phyloP scores from a whole-genome alignment of 208 protist genomes.

The Angomonas ambiguus region DNA sequence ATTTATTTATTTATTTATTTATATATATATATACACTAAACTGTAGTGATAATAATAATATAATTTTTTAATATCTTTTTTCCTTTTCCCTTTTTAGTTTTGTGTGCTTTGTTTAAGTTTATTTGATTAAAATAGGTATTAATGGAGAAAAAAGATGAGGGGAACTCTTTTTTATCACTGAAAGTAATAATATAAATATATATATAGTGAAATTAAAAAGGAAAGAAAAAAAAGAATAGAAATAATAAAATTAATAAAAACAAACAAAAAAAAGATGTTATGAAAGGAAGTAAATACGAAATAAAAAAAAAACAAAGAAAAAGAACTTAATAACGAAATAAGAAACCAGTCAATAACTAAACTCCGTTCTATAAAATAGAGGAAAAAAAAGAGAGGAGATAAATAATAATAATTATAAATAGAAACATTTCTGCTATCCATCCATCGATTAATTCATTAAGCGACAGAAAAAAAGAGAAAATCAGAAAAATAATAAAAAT shows the following conservation, averaged over 20 bases:
- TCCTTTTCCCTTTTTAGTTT: too few relatives aligned
- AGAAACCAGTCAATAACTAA: too few relatives aligned
- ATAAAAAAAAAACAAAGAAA: conserved; percentile 13
- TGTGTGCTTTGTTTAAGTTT: neutral
- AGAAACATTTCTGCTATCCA: too few relatives aligned
- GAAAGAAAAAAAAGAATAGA: conserved; percentile 10
- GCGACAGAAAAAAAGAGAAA: conserved; percentile 17
- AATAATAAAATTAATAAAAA: neutral
- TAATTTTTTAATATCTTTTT: neutral
- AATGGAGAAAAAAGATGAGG: conserved; percentile 6
- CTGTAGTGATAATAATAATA: neutral
- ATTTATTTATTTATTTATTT: neutral
- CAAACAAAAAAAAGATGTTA: neutral
- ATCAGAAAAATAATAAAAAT: neutral
- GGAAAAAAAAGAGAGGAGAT: conserved; percentile 12
- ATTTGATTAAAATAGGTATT: neutral
- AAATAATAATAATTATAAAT: too few relatives aligned
- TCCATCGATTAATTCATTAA: too few relatives aligned
- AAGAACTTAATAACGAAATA: conserved; percentile 9
- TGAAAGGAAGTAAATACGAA: conserved; percentile 9
- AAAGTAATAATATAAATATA: neutral
- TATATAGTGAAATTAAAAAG: neutral
- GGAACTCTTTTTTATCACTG: neutral
- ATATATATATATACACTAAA: neutral
- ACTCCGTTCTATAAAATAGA: too few relatives aligned